These are phyloP conservation scores for Aquilaria malaccensis DNA, from an alignment of 345 rosid genomes.

Conservation along the genomic window DNA sequence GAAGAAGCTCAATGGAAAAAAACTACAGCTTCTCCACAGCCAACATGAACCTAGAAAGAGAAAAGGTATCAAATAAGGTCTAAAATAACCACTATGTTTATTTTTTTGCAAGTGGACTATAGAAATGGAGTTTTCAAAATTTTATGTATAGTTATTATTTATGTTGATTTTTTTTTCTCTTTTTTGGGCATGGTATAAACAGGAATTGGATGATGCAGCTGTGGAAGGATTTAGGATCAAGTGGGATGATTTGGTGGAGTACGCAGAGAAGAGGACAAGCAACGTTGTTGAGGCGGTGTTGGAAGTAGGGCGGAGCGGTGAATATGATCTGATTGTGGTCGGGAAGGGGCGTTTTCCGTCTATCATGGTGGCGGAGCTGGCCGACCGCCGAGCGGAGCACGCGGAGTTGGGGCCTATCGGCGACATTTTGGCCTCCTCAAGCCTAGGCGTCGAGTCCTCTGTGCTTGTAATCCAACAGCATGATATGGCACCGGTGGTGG, in stretches of 20 bases:
- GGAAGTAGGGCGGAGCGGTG: too few relatives aligned
- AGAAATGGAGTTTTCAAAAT: too few relatives aligned
- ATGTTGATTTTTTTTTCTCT: too few relatives aligned
- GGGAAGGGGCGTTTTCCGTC: background rate
- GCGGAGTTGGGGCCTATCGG: background rate
- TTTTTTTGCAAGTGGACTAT: too few relatives aligned
- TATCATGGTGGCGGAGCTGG: background rate
- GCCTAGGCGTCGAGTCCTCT: background rate
- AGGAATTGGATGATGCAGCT: slow-evolving; percentile 54
- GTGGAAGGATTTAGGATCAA: slow-evolving; percentile 37
- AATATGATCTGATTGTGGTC: background rate
- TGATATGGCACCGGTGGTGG: too few relatives aligned
- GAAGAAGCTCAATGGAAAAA: slow-evolving; percentile 21
- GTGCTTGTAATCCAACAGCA: slow-evolving; percentile 8
- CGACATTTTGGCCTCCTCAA: background rate
- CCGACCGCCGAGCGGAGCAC: background rate
- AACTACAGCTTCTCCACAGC: slow-evolving; percentile 51
- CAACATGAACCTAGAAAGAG: slow-evolving; percentile 36
- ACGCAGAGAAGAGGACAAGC: too few relatives aligned
- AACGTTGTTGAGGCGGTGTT: too few relatives aligned
- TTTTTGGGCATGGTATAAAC: background rate
- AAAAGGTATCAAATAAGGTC: slow-evolving; percentile 26
- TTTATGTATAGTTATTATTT: too few relatives aligned
- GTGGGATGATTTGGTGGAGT: slow-evolving; percentile 32
- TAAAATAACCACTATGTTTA: too few relatives aligned